A percentile compares a stretch with the other conserved stretches of the same genome.
Conservation (phyloP, 257 asterid genomes). For the Voacanga thouarsii region DNA sequence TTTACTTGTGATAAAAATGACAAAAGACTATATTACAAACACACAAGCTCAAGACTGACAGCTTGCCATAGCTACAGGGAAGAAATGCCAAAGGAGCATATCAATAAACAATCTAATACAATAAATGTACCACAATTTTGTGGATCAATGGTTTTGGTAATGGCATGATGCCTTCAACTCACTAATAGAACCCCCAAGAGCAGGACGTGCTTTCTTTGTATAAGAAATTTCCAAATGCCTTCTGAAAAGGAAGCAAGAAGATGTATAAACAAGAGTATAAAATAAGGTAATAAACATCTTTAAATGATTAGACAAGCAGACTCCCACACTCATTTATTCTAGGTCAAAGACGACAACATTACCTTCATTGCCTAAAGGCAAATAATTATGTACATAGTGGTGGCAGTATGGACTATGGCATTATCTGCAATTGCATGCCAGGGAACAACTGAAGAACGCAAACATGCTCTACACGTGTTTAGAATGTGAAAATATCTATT, state of each 20-base stretch:
- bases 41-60: conserved; percentile 26
- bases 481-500: background rate
- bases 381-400: conserved; percentile 15
- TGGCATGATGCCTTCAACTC: conserved; percentile 39
- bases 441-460: conserved; percentile 4
- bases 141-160: conserved; percentile 18
- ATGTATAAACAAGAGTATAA: conserved; percentile 19
- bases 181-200: conserved; percentile 25
- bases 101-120: conserved; percentile 32
- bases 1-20: conserved; percentile 16
- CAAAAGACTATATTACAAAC: conserved; percentile 21
- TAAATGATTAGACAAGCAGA: background rate
- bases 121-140: conserved; percentile 22
- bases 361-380: conserved; percentile 15
- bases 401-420: conserved; percentile 1
- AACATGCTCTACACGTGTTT: background rate
- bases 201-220: background rate
- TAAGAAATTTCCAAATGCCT: conserved; percentile 20
- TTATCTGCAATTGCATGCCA: background rate
- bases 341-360: background rate
- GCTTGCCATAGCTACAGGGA: conserved; percentile 14
- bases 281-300: background rate
- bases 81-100: conserved; percentile 16
- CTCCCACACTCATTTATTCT: background rate
- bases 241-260: conserved; percentile 33